Conservation (phyloP, 257 asterid species). For the Lantana camara region DNA sequence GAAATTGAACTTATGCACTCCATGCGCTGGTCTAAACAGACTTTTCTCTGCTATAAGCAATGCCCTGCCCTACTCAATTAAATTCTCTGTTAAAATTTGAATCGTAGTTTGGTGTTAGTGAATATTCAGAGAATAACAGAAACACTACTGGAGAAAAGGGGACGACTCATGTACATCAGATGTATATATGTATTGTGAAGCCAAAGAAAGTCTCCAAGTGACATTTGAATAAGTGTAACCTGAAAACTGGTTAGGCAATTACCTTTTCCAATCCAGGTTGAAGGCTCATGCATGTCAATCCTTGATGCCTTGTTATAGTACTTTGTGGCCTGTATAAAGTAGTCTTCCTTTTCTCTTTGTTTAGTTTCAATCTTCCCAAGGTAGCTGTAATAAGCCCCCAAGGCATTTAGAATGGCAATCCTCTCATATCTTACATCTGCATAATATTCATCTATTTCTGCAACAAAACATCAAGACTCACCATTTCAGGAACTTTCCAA, state of each 20-base stretch:
- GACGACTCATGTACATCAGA: not conserved
- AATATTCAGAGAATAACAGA: not conserved
- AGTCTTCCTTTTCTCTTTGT: slow-evolving; percentile 94
- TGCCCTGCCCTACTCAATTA: not conserved
- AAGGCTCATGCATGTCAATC: slow-evolving; percentile 97
- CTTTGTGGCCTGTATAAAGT: slow-evolving; percentile 89
- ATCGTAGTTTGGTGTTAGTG: slow-evolving; percentile 6
- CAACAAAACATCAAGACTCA: slow-evolving; percentile 31
- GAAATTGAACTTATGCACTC: not conserved
- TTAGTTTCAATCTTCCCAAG: slow-evolving; percentile 87
- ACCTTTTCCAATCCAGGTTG: slow-evolving; percentile 99
- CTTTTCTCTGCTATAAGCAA: slow-evolving; percentile 5
- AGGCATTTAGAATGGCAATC: slow-evolving; percentile 93
- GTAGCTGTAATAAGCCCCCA: slow-evolving; percentile 96
- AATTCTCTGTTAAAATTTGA: not conserved
- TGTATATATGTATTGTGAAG: slow-evolving; percentile 10
- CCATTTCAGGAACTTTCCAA: slow-evolving; percentile 21
- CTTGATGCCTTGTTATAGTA: slow-evolving; percentile 97
- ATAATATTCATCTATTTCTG: slow-evolving; percentile 98
- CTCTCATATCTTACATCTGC: slow-evolving; percentile 97
- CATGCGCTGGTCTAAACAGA: not conserved
- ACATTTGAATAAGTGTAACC: slow-evolving; percentile 14
- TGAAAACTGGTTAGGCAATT: slow-evolving; percentile 14
- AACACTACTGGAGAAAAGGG: not conserved
- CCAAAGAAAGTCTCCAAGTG: slow-evolving; percentile 11